These are phyloP conservation scores for Thalia dealbata DNA, from an alignment of 176 grass and related monocot genomes.

Conservation along the genomic window DNA sequence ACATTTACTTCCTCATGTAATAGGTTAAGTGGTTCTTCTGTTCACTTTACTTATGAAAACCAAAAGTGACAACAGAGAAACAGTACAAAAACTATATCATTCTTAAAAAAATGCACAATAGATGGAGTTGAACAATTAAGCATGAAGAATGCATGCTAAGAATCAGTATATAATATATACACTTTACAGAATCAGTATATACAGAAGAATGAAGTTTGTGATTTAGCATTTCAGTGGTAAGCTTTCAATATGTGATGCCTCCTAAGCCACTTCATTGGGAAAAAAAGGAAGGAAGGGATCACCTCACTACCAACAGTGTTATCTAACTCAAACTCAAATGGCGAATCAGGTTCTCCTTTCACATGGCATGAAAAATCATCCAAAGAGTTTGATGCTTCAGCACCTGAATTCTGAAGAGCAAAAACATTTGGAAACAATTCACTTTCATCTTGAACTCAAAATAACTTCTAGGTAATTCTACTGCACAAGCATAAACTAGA, in stretches of 20 bases:
- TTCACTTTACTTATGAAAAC: not conserved
- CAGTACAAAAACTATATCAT: too few species aligned
- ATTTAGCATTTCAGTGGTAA: not conserved
- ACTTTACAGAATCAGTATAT: too few species aligned
- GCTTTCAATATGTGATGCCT: not conserved
- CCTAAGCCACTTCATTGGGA: not conserved
- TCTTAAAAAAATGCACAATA: too few species aligned
- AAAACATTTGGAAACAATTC: slow-evolving; percentile 20
- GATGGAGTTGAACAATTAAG: not conserved
- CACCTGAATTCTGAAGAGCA: slow-evolving; percentile 43
- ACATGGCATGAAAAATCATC: slow-evolving; percentile 61
- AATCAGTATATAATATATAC: not conserved
- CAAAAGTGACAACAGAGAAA: not conserved
- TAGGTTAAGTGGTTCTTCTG: not conserved
- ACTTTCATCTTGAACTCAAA: slow-evolving; percentile 10
- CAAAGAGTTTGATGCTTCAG: slow-evolving; percentile 53
- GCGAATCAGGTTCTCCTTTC: slow-evolving; percentile 38
- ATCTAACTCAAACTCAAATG: slow-evolving; percentile 20
- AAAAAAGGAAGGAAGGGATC: not conserved
- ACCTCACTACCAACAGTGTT: slow-evolving; percentile 42
- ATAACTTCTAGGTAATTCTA: not conserved
- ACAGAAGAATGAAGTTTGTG: not conserved
- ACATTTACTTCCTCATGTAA: not conserved
- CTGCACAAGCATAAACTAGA: not conserved
- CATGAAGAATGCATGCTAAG: not conserved